Evolutionary conservation across 2,329 filamentous ascomycete species (phyloP), one percentile per base, ranked within the genome.

Genomic region (Raffaelea deltoideospora): DNA sequence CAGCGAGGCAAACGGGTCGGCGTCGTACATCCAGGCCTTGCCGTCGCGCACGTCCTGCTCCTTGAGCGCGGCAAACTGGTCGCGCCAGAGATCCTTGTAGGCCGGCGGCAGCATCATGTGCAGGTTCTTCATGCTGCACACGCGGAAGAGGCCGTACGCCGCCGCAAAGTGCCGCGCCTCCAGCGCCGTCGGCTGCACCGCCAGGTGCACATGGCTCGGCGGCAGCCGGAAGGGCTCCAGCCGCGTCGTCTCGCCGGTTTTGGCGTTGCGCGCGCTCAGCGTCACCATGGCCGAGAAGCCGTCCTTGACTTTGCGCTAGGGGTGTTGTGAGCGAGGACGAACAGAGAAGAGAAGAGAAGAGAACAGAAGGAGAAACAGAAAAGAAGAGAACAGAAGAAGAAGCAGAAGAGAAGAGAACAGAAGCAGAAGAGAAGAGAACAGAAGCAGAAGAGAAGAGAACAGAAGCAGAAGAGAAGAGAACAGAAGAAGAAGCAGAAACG

Each of bases 131-230:
- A 92, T 93, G 52, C 81, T 95, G 56, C 83, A 88, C 4, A 96
- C 82, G 34, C 90, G 72, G 53, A 90, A 96, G 9, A 98, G 67
- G 3, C 79, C 82, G 58, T 92, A 96, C 0, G 87, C 84, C 4
- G 90, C 90, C 9, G 87, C 86, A 46, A 92, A 90, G 61, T 98
- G 88, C 41, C 81, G 78, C 17, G 90, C 88, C 62, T 98, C 90
- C 10, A 96, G 68, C 1, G 86, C 76, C 5, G 82, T 90, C 7
- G 82, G 70, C 52, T 83, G 79, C 37, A 69, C 65, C 19, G 84
- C 79, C 40, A 90, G 64, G 40, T 88, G 73, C 48, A 81, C 81
- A 51, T 90, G 77, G 36, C 72, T 73, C 2, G 72, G 65, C 4
- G 87, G 86, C 21, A 93, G 69, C 52, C 80, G 80, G 60, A 95